Conservation (phyloP, 2,329 filamentous ascomycete species). For the Atkinsonella texensis region DNA sequence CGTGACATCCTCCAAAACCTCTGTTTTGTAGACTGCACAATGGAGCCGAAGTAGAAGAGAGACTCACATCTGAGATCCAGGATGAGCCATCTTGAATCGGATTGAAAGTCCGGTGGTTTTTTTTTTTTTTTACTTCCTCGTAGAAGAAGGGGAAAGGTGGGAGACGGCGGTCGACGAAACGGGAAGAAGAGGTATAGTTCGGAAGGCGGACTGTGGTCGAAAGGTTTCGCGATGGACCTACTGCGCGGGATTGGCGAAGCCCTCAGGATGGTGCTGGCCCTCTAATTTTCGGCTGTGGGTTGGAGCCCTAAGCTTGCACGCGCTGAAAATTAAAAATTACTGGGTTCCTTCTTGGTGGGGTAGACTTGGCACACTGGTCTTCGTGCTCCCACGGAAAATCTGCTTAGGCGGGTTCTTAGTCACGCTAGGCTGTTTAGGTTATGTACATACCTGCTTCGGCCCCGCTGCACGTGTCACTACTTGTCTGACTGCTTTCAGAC, state of each 20-base stretch:
- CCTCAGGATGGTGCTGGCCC: slow-evolving; percentile 3
- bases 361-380: neutral
- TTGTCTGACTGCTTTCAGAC: neutral
- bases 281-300: slow-evolving; percentile 16
- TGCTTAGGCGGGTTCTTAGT: slow-evolving; percentile 9
- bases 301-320: slow-evolving; percentile 17
- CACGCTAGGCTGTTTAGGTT: slow-evolving; percentile 4
- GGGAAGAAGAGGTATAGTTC: slow-evolving; percentile 6
- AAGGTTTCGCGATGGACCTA: slow-evolving; percentile 7
- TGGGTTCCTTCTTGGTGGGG: neutral
- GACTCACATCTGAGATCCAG: slow-evolving; percentile 51
- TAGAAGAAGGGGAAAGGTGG: slow-evolving; percentile 20
- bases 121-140: neutral
- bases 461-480: neutral
- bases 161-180: slow-evolving; percentile 15
- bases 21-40: neutral
- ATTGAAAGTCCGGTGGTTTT: too few species aligned
- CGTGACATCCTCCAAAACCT: too few species aligned
- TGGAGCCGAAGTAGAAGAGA: neutral
- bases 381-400: slow-evolving; percentile 9
- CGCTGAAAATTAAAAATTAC: neutral
- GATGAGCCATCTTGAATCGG: slow-evolving; percentile 45
- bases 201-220: slow-evolving; percentile 6
- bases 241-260: slow-evolving; percentile 4
- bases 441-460: neutral